phyloP scores from a whole-genome alignment of 2,329 filamentous ascomycete genomes.

The Sclerotinia minor region DNA sequence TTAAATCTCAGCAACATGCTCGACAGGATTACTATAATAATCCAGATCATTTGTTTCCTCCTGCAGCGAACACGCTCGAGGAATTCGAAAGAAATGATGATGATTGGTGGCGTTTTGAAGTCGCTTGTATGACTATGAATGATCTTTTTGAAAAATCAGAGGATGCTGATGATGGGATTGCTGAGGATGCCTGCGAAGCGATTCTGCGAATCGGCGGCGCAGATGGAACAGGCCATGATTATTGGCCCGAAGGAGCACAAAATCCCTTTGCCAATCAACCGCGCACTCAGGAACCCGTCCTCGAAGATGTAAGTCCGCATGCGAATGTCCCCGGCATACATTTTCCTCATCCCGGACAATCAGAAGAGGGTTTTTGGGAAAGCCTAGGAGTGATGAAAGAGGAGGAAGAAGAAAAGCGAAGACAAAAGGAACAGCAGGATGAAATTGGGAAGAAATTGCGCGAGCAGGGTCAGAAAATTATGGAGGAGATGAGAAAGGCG shows the following conservation, averaged over 20 bases:
- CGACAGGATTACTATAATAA: too few species aligned
- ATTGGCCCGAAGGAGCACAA: not conserved
- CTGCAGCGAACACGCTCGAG: rapidly evolving
- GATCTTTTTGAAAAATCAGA: not conserved
- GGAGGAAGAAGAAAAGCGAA: not conserved
- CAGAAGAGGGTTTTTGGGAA: too few species aligned
- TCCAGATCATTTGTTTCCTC: not conserved
- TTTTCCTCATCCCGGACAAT: not conserved
- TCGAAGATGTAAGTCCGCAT: not conserved
- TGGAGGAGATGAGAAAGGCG: too few species aligned
- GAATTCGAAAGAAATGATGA: not conserved
- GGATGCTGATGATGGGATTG: not conserved
- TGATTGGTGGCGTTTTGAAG: not conserved
- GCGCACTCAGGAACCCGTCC: rapidly evolving
- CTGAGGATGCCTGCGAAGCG: rapidly evolving
- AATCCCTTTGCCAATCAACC: not conserved
- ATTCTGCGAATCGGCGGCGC: not conserved
- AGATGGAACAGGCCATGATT: not conserved
- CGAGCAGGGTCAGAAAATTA: too few species aligned
- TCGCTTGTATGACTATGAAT: not conserved
- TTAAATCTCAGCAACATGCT: rapidly evolving
- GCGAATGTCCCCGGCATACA: too few species aligned
- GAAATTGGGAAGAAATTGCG: too few species aligned
- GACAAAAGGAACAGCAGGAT: too few species aligned
- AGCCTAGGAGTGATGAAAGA: not conserved